Evolutionary conservation across 2,329 filamentous ascomycete genomes (phyloP).

Genomic region (Penicillium frequentans): DNA sequence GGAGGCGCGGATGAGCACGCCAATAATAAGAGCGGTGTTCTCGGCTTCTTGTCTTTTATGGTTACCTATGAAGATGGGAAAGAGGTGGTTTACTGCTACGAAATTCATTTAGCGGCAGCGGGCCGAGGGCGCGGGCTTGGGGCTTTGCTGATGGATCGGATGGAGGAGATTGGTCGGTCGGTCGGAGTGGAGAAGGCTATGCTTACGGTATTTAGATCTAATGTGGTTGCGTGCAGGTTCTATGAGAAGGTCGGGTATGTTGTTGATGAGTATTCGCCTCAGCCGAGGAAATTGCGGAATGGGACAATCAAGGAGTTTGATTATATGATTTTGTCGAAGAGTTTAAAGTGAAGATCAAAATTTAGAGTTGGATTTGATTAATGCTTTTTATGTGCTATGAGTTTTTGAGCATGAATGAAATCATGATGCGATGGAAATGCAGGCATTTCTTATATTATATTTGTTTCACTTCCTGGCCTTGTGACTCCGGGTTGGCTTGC

Average conservation of each 20-base stretch:
- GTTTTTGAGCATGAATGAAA: neutral
- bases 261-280: slow-evolving; percentile 55
- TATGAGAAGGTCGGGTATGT: slow-evolving; percentile 54
- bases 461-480: slow-evolving; percentile 81
- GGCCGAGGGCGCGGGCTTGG: slow-evolving; percentile 55
- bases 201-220: slow-evolving; percentile 60
- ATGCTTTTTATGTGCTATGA: slow-evolving; percentile 2
- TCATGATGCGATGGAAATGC: slow-evolving; percentile 5
- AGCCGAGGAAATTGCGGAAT: slow-evolving; percentile 49
- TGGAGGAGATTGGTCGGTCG: slow-evolving; percentile 48
- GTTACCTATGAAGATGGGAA: slow-evolving; percentile 56
- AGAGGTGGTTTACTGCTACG: slow-evolving; percentile 64
- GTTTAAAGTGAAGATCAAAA: slow-evolving; percentile 20
- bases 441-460: slow-evolving; percentile 55
- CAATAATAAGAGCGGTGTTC: slow-evolving; percentile 11
- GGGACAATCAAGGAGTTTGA: slow-evolving; percentile 51
- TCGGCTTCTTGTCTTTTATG: slow-evolving; percentile 56
- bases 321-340: slow-evolving; percentile 56
- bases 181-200: slow-evolving; percentile 56
- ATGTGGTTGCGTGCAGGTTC: slow-evolving; percentile 48
- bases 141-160: slow-evolving; percentile 48
- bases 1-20: neutral
- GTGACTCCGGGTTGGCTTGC: slow-evolving; percentile 83
- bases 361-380: neutral
- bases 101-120: slow-evolving; percentile 54